Evolutionary conservation across 116 monocot genomes (phyloP), one percentile per base, ranked within the genome.

Genomic region (Dioscorea cayenensis): DNA sequence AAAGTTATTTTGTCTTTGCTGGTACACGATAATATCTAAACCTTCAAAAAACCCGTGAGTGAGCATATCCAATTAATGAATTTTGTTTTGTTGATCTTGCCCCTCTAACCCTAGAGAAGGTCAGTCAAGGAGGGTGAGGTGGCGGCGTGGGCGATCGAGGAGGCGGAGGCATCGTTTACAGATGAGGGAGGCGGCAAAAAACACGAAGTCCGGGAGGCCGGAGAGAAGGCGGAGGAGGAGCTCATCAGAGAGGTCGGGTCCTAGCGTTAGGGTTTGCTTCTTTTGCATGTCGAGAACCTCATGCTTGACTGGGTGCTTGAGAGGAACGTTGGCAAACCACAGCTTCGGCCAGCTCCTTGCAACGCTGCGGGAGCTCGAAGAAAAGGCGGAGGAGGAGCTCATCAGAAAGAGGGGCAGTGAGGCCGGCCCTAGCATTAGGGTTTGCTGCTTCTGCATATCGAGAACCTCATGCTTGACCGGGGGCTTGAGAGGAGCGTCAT

Each of bases 61-160:
- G n/a, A n/a, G n/a, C n/a, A n/a, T n/a, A n/a, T n/a, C n/a, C n/a
- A n/a, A n/a, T n/a, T n/a, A n/a, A n/a, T n/a, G n/a, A n/a, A n/a
- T n/a, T n/a, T n/a, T n/a, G n/a, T n/a, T n/a, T n/a, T n/a, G n/a
- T n/a, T n/a, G n/a, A n/a, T n/a, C n/a, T n/a, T n/a, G n/a, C n/a
- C n/a, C n/a, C n/a, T n/a, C n/a, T n/a, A n/a, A n/a, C n/a, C n/a
- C n/a, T n/a, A 87, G 77, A 71, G 74, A 86, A 25, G 88, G 51
- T 82, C 84, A 90, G 77, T 88, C 84, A 61, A 84, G 82, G 61
- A 90, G 82, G 60, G 72, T 78, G 67, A 88, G 73, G 27, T 72
- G 65, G 32, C 71, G 85, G 29, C 82, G 77, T 48, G 87, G 87
- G 65, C 77, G 73, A 18, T 84, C 90, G 25, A 83, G 69, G 69